Evolutionary conservation across 2,329 filamentous ascomycete genomes (phyloP).

Genomic region (Talaromyces albobiverticillius): DNA sequence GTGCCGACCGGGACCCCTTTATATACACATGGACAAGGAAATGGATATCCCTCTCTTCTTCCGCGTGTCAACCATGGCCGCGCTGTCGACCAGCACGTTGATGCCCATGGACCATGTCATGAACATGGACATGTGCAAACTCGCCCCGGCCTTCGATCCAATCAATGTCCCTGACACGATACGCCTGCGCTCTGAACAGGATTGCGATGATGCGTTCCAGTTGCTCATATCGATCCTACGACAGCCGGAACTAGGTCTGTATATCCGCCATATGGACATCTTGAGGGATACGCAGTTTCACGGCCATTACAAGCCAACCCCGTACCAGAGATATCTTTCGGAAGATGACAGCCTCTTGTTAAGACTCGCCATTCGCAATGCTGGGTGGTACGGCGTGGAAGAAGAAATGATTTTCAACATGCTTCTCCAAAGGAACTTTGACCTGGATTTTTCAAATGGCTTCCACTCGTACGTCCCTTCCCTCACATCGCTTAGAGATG

Average conservation of each 20-base stretch:
- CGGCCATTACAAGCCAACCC: constrained; percentile 9
- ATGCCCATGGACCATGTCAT: constrained; percentile 11
- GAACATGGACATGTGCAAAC: neutral
- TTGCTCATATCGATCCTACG: constrained; percentile 10
- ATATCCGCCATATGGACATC: constrained; percentile 12
- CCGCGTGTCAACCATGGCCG: constrained; percentile 15
- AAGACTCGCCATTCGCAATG: constrained; percentile 11
- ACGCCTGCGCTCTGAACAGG: constrained; percentile 14
- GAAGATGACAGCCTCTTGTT: constrained; percentile 10
- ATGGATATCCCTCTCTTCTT: constrained; percentile 15
- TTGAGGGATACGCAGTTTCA: constrained; percentile 12
- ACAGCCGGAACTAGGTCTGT: constrained; percentile 9
- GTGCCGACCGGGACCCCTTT: neutral
- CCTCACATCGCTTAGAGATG: neutral
- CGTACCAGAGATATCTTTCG: constrained; percentile 6
- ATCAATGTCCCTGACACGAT: constrained; percentile 10
- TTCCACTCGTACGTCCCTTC: constrained; percentile 9
- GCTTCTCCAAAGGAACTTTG: constrained; percentile 13
- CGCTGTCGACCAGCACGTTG: constrained; percentile 10
- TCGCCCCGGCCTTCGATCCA: constrained; percentile 5
- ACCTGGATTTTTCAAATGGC: constrained; percentile 11
- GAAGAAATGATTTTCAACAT: constrained; percentile 14
- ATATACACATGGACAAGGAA: constrained; percentile 8
- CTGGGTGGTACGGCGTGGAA: constrained; percentile 12
- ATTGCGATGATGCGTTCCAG: constrained; percentile 11